A percentile compares a stretch with the other conserved stretches of the same genome.
Conservation (phyloP, 208 protist species). For the Crithidia expoeki region DNA sequence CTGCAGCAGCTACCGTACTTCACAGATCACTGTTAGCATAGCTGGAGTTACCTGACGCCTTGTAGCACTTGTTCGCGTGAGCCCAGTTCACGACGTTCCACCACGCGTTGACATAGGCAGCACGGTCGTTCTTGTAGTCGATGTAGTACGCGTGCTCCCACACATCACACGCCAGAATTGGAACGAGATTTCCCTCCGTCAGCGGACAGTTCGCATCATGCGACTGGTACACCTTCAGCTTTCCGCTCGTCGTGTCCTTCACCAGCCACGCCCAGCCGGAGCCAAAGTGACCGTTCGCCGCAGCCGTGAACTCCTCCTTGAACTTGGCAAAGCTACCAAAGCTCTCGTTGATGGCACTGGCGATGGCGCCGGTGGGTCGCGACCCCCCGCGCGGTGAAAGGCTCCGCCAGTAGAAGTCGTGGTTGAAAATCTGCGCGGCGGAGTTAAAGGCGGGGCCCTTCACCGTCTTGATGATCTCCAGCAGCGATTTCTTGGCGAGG, state of each 20-base stretch:
- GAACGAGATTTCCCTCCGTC: conserved; percentile 64
- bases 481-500: conserved; percentile 70
- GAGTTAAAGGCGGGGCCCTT: conserved; percentile 92
- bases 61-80: conserved; percentile 76
- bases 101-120: conserved; percentile 89
- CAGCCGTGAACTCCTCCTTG: conserved; percentile 92
- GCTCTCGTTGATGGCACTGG: conserved; percentile 67
- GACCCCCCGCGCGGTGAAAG: conserved; percentile 71
- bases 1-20: background rate
- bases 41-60: background rate
- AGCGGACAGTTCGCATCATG: conserved; percentile 87
- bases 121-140: conserved; percentile 93
- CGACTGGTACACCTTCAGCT: conserved; percentile 83
- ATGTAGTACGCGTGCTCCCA: conserved; percentile 97
- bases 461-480: conserved; percentile 83
- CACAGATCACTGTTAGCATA: conserved; percentile 6
- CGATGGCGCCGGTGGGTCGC: conserved; percentile 65
- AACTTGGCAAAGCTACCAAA: conserved; percentile 92
- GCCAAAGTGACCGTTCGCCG: conserved; percentile 91
- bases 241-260: conserved; percentile 77
- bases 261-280: conserved; percentile 96
- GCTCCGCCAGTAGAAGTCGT: conserved; percentile 95
- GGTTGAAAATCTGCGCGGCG: conserved; percentile 94
- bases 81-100: conserved; percentile 96
- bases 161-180: conserved; percentile 92